Percentiles rank a stretch among this genome's conserved stretches.
Evolutionary conservation across 1,284 basidiomycete genomes (phyloP).

Genomic region (Malassezia restricta): DNA sequence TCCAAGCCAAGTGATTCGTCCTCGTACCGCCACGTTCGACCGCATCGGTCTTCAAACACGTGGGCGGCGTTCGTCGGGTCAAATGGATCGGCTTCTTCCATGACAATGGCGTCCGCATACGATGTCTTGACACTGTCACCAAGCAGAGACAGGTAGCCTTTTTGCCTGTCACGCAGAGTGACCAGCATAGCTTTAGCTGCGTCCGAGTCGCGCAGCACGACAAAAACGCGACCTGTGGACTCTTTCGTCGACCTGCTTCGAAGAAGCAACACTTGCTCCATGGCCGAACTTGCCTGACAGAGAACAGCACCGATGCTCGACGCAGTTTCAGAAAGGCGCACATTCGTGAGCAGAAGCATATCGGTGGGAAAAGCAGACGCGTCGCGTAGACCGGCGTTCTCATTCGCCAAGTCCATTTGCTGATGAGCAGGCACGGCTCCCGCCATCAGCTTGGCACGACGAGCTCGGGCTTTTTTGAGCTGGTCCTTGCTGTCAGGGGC

Average conservation of each 20-base stretch:
- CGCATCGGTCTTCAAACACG: conserved; percentile 3
- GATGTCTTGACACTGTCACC: conserved; percentile 1
- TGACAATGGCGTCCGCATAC: conserved; percentile 10
- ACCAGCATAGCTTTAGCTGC: conserved; percentile 3
- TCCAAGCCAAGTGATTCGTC: conserved; percentile 14
- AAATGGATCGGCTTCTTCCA: conserved; percentile 16
- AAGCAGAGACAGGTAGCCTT: conserved; percentile 1
- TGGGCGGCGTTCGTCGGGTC: conserved; percentile 12
- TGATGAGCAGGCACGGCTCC: neutral
- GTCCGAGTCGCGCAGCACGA: conserved; percentile 2
- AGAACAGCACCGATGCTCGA: conserved; percentile 5
- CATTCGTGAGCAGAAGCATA: conserved; percentile 10
- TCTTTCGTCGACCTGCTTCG: conserved; percentile 4
- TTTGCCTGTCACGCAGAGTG: conserved; percentile 1
- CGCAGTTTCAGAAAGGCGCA: neutral
- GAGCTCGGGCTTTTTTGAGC: conserved; percentile 7
- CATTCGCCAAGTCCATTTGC: conserved; percentile 3
- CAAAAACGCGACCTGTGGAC: conserved; percentile 1
- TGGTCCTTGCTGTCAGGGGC: conserved; percentile 14
- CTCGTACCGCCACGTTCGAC: conserved; percentile 13
- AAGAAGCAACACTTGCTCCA: conserved; percentile 9
- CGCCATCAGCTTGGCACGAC: neutral
- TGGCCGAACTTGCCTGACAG: neutral
- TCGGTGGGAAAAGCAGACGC: conserved; percentile 4
- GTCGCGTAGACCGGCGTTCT: conserved; percentile 15